A percentile compares a stretch with the other conserved stretches of the same genome.
These are phyloP conservation scores for Dillenia turbinata DNA, from an alignment of 164 flowering plant species.

Conservation along the genomic window DNA sequence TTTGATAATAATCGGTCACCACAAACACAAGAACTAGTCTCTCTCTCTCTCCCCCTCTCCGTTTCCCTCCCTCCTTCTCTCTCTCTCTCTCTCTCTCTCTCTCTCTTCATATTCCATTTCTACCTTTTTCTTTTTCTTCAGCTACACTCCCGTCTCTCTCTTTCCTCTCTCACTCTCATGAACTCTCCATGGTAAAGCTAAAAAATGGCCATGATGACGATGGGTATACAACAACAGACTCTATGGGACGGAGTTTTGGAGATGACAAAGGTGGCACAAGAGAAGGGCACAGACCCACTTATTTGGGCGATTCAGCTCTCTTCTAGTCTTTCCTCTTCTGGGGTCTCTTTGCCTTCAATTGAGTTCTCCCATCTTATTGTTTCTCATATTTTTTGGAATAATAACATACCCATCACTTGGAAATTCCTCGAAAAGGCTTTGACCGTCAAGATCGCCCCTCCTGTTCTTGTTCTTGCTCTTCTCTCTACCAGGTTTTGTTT, in stretches of 20 bases:
- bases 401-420: slow-evolving; percentile 82
- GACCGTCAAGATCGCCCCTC: slow-evolving; percentile 54
- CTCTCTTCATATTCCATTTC: no score
- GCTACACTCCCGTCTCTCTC: no score
- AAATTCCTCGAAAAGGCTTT: slow-evolving; percentile 80
- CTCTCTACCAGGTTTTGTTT: slow-evolving; percentile 43
- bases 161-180: no score
- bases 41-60: no score
- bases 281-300: slow-evolving; percentile 64
- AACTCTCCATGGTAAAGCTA: no score
- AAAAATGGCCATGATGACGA: no score
- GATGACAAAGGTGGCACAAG: slow-evolving; percentile 60
- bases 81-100: no score
- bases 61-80: no score
- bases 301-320: slow-evolving; percentile 75
- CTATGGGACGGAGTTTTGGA: slow-evolving; percentile 60
- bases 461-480: slow-evolving; percentile 70
- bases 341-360: slow-evolving; percentile 57
- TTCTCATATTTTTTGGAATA: slow-evolving; percentile 88
- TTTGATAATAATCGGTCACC: no score
- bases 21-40: no score
- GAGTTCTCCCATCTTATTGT: slow-evolving; percentile 69
- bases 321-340: slow-evolving; percentile 43
- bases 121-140: no score
- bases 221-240: not conserved